Conservation (phyloP, 2,329 filamentous ascomycete genomes). For the Ambrosiella beaveri region DNA sequence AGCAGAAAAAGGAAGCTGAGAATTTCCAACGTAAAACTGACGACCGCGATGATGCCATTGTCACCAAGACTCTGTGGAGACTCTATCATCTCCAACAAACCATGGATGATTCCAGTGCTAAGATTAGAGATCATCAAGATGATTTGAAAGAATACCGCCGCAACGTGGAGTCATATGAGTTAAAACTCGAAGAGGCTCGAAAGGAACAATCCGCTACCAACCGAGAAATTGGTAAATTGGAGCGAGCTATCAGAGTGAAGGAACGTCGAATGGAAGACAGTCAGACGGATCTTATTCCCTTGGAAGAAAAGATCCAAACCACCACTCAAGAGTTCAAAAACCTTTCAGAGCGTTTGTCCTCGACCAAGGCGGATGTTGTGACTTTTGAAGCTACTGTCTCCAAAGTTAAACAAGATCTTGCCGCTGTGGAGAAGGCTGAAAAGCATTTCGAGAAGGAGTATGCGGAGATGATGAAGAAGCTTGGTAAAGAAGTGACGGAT, state of each 20-base stretch:
- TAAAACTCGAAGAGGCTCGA: constrained; percentile 61
- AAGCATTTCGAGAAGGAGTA: constrained; percentile 77
- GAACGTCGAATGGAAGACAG: constrained; percentile 77
- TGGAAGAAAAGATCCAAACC: constrained; percentile 81
- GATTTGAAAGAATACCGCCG: constrained; percentile 85
- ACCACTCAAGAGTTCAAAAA: constrained; percentile 53
- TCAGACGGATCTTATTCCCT: constrained; percentile 68
- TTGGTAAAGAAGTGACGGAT: constrained; percentile 72
- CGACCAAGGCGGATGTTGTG: constrained; percentile 60
- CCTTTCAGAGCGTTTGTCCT: constrained; percentile 49
- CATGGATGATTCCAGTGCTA: constrained; percentile 77
- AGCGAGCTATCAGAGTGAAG: constrained; percentile 69
- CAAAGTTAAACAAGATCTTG: constrained; percentile 64
- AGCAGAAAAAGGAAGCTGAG: constrained; percentile 91
- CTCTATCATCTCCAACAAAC: constrained; percentile 85
- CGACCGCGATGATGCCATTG: constrained; percentile 77
- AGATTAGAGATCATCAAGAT: constrained; percentile 86
- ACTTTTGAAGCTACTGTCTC: constrained; percentile 50
- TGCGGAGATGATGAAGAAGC: constrained; percentile 66
- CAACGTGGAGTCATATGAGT: constrained; percentile 70
- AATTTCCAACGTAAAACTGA: constrained; percentile 82
- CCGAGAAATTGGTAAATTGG: constrained; percentile 62
- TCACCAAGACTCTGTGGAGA: constrained; percentile 92
- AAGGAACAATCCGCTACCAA: constrained; percentile 65
- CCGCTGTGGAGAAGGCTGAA: constrained; percentile 75